These are phyloP conservation scores for Gloeostereum incarnatum DNA, from an alignment of 768 basidiomycete species.

Conservation along the genomic window DNA sequence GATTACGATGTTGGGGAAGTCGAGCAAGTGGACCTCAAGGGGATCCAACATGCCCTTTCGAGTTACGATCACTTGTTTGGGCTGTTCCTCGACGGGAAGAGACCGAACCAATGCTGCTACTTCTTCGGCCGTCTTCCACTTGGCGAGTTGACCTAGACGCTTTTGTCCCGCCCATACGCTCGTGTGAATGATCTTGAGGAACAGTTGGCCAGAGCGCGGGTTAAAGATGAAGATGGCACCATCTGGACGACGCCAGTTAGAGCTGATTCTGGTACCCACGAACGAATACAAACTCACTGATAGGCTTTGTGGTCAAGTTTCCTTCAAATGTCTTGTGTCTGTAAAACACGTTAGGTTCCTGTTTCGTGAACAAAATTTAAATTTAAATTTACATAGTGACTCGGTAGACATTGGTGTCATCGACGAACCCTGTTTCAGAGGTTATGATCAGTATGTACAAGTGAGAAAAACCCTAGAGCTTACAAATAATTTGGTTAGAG, in stretches of 20 bases:
- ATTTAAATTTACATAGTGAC: constrained; percentile 65
- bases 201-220: constrained; percentile 94
- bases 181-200: constrained; percentile 99
- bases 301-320: constrained; percentile 98
- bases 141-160: constrained; percentile 97
- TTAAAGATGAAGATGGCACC: constrained; percentile 99
- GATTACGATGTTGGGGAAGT: constrained; percentile 99
- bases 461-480: constrained; percentile 12
- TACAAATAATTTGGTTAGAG: constrained; percentile 96
- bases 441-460: not conserved
- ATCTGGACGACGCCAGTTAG: constrained; percentile 35
- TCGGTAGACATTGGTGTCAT: constrained; percentile 99
- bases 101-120: constrained; percentile 96
- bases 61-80: constrained; percentile 99
- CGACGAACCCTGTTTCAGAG: constrained; percentile 73
- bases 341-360: constrained; percentile 11
- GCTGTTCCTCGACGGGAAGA: constrained; percentile 98
- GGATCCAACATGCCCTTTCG: constrained; percentile 99
- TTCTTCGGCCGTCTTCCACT: constrained; percentile 99
- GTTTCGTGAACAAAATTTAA: not conserved
- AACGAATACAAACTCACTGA: constrained; percentile 77
- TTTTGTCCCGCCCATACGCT: constrained; percentile 99
- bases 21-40: constrained; percentile 95
- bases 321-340: constrained; percentile 99
- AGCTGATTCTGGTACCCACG: not conserved